Evolutionary conservation across 2,329 filamentous ascomycete species (phyloP), one percentile per base, ranked within the genome.

Genomic region (Sclerotinia sclerotiorum): DNA sequence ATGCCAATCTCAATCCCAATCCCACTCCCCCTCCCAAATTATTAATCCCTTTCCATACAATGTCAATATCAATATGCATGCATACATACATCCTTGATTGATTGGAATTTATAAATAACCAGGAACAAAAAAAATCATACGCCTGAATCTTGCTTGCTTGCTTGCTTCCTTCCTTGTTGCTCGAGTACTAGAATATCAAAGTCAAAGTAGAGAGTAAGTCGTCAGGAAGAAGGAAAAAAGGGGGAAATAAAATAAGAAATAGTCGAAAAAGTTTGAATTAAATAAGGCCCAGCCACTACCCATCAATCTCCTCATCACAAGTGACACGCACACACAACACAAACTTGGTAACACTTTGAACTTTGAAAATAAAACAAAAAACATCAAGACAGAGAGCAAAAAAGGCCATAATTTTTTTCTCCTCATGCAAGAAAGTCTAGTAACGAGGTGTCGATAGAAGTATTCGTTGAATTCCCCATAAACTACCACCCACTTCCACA

Each of bases 351-450:
- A 61, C 58, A 65, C 27, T 48, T 58, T 35, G 62, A 42, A n/a
- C 39, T 42, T 42, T 42, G 39, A 17, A 42, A 42, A 42, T 17
- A 42, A 42, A 42, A 42, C 39, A 72, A 76, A 75, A 75, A 71
- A 74, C 76, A 69, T 75, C 3, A 17, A 17, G 39, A 42, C 39
- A 74, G 75, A 74, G 74, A 74, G 69, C 57, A 76, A 77, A 77
- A 76, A 76, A 72, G 70, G 69, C 73, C 72, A 61, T 61, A 73
- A 56, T 56, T 72, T 73, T 72, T 49, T 63, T 54, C 49, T 73
- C 71, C 62, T 73, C 73, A 76, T 77, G 74, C 73, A 75, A 71
- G 73, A 74, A 74, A 74, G 70, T 76, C 75, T 76, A 76, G 74
- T 72, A 76, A 74, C 68, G 70, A 74, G 71, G 70, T 72, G 70